Evolutionary conservation across 129 eudicot genomes (phyloP).

Genomic region (Glebionis coronaria): DNA sequence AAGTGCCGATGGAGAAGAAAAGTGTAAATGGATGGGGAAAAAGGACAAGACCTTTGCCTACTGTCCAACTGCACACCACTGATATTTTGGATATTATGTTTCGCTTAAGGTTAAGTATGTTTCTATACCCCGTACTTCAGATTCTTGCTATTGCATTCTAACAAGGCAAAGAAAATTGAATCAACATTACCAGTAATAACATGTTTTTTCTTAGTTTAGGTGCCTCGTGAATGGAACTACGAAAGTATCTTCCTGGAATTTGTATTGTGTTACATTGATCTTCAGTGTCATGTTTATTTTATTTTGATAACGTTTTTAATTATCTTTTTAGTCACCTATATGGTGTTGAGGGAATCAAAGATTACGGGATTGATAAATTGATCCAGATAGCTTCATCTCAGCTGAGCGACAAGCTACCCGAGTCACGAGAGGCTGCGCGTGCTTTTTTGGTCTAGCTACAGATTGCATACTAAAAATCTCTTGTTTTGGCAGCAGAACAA

Average conservation of each 20-base stretch:
- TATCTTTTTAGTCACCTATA: constrained; percentile 13
- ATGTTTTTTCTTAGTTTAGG: neutral
- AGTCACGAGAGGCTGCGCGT: constrained; percentile 88
- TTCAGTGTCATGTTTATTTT: neutral
- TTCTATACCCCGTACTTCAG: no score
- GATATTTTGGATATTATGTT: no score
- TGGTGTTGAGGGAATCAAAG: constrained; percentile 71
- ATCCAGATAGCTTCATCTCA: constrained; percentile 72
- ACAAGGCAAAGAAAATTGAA: no score
- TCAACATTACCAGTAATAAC: no score
- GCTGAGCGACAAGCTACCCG: constrained; percentile 85
- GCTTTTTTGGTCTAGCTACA: constrained; percentile 60
- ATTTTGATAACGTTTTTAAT: neutral
- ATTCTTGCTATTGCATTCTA: no score
- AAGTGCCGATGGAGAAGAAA: no score
- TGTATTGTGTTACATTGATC: neutral
- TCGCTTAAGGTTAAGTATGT: no score
- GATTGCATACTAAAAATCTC: constrained; percentile 48
- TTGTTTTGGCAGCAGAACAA: constrained; percentile 28
- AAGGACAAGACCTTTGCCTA: no score
- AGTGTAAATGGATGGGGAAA: no score
- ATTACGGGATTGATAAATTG: constrained; percentile 69
- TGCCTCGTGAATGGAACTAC: neutral
- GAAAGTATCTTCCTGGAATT: neutral
- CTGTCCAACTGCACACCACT: no score